These are phyloP conservation scores for Panicum miliaceum DNA, from an alignment of 176 grass and related monocot genomes.

Conservation along the genomic window DNA sequence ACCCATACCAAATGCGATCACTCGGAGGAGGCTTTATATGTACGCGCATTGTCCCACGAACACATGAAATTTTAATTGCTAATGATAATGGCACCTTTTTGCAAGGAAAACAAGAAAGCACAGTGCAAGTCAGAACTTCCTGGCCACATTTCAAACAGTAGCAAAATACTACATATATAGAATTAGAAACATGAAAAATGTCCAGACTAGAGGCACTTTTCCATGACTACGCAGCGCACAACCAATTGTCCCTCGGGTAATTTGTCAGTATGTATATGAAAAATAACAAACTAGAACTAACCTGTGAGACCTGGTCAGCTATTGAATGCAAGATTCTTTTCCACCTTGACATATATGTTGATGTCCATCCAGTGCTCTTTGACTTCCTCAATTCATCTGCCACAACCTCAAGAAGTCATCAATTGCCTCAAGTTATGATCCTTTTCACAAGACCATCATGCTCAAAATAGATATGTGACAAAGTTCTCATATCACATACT, in stretches of 20 bases:
- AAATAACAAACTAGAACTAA: constrained; percentile 34
- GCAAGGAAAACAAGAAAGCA: constrained; percentile 41
- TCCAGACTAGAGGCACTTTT: neutral
- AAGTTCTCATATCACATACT: constrained; percentile 13
- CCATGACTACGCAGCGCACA: neutral
- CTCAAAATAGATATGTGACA: constrained; percentile 5
- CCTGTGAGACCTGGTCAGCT: constrained; percentile 82
- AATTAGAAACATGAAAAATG: neutral
- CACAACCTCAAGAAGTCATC: constrained; percentile 23
- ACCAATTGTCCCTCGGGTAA: neutral
- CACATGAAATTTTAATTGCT: constrained; percentile 57
- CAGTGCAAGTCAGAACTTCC: neutral
- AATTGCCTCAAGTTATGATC: neutral
- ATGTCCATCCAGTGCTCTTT: constrained; percentile 51
- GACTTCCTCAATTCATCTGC: constrained; percentile 55
- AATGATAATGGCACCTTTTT: constrained; percentile 77
- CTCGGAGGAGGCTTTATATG: constrained; percentile 73
- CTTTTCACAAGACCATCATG: neutral
- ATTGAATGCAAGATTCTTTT: constrained; percentile 78
- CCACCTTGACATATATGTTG: constrained; percentile 68
- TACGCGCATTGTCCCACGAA: constrained; percentile 72
- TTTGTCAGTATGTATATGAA: neutral
- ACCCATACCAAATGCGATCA: constrained; percentile 84
- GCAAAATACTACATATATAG: neutral
- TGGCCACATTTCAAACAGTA: constrained; percentile 3